A percentile compares a stretch with the other conserved stretches of the same genome.
phyloP scores from a whole-genome alignment of 768 basidiomycete genomes.

The Saitozyma podzolica region DNA sequence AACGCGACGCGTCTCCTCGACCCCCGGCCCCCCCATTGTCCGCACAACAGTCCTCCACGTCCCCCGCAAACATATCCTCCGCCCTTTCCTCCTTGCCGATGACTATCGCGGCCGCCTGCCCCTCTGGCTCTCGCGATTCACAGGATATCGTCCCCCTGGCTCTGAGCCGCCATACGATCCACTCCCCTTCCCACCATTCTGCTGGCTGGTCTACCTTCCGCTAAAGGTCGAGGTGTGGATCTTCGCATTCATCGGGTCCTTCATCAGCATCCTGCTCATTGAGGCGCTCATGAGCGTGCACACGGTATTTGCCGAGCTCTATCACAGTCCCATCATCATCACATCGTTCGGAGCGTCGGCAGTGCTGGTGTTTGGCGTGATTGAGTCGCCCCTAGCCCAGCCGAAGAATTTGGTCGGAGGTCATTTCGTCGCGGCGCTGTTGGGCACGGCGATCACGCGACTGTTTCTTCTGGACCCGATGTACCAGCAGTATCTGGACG shows the following conservation, averaged over 20 bases:
- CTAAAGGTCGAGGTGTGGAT: constrained; percentile 37
- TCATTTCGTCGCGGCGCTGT: constrained; percentile 30
- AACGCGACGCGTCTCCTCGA: too few relatives aligned
- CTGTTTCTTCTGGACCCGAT: constrained; percentile 21
- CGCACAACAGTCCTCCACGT: too few relatives aligned
- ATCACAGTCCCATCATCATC: constrained; percentile 27
- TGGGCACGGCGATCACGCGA: constrained; percentile 28
- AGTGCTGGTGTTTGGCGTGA: constrained; percentile 30
- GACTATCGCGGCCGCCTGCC: constrained; percentile 24
- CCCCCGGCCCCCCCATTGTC: too few relatives aligned
- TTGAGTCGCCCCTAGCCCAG: constrained; percentile 39
- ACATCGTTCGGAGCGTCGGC: constrained; percentile 40
- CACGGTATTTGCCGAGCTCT: constrained; percentile 13
- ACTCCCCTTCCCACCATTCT: constrained; percentile 29
- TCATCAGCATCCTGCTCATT: constrained; percentile 33
- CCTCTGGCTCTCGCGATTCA: constrained; percentile 17
- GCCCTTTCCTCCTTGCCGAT: neutral
- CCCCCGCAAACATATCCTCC: too few relatives aligned
- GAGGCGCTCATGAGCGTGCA: constrained; percentile 23
- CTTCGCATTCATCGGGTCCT: constrained; percentile 28
- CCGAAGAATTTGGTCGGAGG: constrained; percentile 36
- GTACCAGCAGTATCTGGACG: constrained; percentile 17
- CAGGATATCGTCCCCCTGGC: constrained; percentile 19
- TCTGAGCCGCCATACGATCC: constrained; percentile 20
- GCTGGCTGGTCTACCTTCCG: constrained; percentile 23